Percentiles rank a stretch among this genome's conserved stretches.
These are phyloP conservation scores for Russula ochroleuca DNA, from an alignment of 768 basidiomycete genomes.

Conservation along the genomic window DNA sequence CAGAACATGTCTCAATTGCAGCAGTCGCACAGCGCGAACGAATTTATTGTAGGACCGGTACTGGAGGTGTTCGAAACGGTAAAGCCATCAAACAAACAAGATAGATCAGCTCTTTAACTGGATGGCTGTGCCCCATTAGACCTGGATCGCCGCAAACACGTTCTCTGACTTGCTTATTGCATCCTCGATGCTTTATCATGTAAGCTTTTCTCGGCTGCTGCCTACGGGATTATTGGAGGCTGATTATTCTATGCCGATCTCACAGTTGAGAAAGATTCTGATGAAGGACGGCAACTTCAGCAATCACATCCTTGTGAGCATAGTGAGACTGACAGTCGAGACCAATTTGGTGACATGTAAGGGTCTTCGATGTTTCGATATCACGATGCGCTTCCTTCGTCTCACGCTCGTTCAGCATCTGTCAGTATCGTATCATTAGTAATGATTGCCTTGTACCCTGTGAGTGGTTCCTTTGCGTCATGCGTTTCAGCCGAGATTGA, in stretches of 20 bases:
- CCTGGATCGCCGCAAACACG: slow-evolving; percentile 9
- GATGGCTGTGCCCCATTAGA: neutral
- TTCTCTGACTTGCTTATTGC: slow-evolving; percentile 14
- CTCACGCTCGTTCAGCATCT: neutral
- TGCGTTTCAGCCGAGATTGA: neutral
- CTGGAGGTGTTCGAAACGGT: neutral
- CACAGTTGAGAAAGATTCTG: neutral
- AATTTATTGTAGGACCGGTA: neutral
- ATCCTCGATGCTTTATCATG: slow-evolving; percentile 4
- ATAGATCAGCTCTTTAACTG: too few species aligned
- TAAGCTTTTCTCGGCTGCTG: neutral
- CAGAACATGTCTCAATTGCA: neutral
- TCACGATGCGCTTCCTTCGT: too few species aligned
- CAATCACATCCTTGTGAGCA: slow-evolving; percentile 17
- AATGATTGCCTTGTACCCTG: neutral
- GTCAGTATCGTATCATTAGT: neutral
- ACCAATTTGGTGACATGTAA: slow-evolving; percentile 28
- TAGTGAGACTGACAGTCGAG: slow-evolving; percentile 30
- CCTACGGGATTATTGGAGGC: neutral
- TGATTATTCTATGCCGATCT: neutral
- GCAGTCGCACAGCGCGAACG: neutral
- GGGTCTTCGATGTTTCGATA: neutral
- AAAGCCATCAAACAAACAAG: neutral
- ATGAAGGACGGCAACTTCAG: neutral
- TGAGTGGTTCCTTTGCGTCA: neutral